phyloP scores from a whole-genome alignment of 495 filamentous ascomycete species.

The Xylaria telfairii region DNA sequence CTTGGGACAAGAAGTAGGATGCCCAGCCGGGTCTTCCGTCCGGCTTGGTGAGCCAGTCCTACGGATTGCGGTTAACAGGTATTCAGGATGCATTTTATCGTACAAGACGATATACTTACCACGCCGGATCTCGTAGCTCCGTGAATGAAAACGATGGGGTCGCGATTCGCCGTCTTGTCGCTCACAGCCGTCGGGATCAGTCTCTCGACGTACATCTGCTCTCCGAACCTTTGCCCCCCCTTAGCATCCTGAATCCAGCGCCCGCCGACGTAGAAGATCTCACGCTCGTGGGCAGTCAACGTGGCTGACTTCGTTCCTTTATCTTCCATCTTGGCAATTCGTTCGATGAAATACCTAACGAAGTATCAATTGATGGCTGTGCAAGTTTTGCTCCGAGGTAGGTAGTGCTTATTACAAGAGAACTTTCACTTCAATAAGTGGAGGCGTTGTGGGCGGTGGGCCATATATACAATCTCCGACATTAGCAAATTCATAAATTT shows the following conservation, averaged over 20 bases:
- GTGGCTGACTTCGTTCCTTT: background rate
- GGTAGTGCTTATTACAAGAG: background rate
- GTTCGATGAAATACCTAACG: background rate
- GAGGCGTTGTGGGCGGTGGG: too few relatives aligned
- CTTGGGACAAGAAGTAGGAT: slow-evolving; percentile 53
- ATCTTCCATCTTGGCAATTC: background rate
- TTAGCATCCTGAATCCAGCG: slow-evolving; percentile 43
- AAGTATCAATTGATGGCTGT: background rate
- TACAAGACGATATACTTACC: slow-evolving; percentile 39
- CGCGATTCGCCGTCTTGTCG: slow-evolving; percentile 31
- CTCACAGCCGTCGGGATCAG: slow-evolving; percentile 43
- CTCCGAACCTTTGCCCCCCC: slow-evolving; percentile 49
- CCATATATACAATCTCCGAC: too few relatives aligned
- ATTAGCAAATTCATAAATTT: too few relatives aligned
- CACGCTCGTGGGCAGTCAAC: slow-evolving; percentile 28
- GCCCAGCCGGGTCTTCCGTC: slow-evolving; percentile 60
- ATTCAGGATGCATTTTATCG: background rate
- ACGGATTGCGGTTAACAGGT: slow-evolving; percentile 17
- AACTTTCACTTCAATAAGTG: background rate
- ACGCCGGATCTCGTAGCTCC: slow-evolving; percentile 58
- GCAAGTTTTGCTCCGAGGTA: background rate
- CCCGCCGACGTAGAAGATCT: slow-evolving; percentile 59
- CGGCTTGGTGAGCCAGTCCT: slow-evolving; percentile 58
- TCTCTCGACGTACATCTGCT: slow-evolving; percentile 65
- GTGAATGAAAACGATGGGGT: slow-evolving; percentile 61